Base-by-base conservation (phyloP, 2,329 filamentous ascomycete species). In the Macrophomina pseudophaseolina region DNA sequence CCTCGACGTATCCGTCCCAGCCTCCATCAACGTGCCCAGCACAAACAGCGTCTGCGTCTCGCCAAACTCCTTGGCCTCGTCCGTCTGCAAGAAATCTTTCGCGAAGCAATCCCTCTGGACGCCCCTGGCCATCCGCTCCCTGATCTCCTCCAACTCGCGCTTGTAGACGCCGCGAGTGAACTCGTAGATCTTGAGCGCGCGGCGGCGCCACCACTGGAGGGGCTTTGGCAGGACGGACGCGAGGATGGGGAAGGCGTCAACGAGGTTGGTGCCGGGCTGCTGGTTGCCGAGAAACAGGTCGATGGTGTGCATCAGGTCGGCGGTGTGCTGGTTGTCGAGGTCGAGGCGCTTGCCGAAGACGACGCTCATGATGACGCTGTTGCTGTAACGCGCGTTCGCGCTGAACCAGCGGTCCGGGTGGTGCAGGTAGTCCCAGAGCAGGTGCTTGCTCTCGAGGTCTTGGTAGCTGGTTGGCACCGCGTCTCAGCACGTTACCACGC, bases 31-130 rank as follows among this genome's bases (percentile, higher is more conserved):
- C 68, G 69, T 73, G 4, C 75, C 74, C 8, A 75, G 68, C 3
- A 73, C 70, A 67, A 75, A 76, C 8, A 77, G 69, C 35, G 80
- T 73, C 51, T 85, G 83, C 44, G 68, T 70, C 16, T 69, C 56
- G 4, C 67, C 68, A 42, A 72, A 52, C 48, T 67, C 67, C 58
- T 44, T 33, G 8, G 64, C 68, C 0, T 76, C 72, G 14, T 83
- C 77, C 8, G 68, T 67, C 12, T 79, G 70, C 0, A 83, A 69
- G 7, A 84, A 76, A 5, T 82, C 76, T 1, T 76, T 81, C 0
- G 80, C 79, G 32, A 85, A 84, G 30, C 81, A 84, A 0, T 76
- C 71, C 0, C 76, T 78, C 1, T 80, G 74, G 2, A 67, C 70
- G 0, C 81, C 80, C 2, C 75, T 74, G 12, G 69, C 62, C 30